Conservation (phyloP, 768 basidiomycete genomes). For the Pisolithus marmoratus region DNA sequence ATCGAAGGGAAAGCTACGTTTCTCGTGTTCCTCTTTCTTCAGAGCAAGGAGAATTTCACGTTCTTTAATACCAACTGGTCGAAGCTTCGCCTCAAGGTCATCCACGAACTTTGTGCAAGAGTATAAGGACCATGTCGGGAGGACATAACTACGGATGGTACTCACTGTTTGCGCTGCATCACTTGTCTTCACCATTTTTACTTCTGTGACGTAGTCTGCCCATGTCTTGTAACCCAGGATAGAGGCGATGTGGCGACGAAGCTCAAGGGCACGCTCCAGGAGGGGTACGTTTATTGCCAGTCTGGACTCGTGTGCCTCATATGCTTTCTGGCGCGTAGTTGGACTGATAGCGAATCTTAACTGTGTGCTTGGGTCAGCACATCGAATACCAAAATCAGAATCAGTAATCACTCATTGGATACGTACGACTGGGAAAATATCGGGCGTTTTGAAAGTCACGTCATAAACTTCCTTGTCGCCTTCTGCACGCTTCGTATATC, state of each 20-base stretch:
- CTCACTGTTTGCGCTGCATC: conserved; percentile 52
- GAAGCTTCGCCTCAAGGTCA: conserved; percentile 68
- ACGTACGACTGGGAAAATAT: conserved; percentile 71
- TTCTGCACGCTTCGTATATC: conserved; percentile 63
- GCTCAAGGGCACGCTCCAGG: conserved; percentile 57
- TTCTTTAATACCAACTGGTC: conserved; percentile 67
- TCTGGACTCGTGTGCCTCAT: conserved; percentile 64
- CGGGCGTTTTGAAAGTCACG: conserved; percentile 77
- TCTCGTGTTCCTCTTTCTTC: conserved; percentile 69
- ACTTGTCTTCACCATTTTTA: conserved; percentile 78
- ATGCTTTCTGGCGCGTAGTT: conserved; percentile 59
- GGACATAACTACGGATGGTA: neutral
- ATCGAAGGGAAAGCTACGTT: conserved; percentile 57
- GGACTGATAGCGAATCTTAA: conserved; percentile 77
- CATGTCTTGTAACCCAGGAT: conserved; percentile 73
- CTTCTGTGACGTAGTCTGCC: conserved; percentile 82
- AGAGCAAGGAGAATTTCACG: conserved; percentile 59
- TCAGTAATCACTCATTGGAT: neutral
- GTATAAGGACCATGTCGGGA: neutral
- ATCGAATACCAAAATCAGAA: neutral
- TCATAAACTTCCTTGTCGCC: conserved; percentile 57
- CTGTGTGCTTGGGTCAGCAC: conserved; percentile 30
- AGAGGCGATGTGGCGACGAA: conserved; percentile 64
- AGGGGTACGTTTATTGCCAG: conserved; percentile 65
- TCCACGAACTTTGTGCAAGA: conserved; percentile 55